Conservation (phyloP, 225 moss, liverwort and hornwort species). For the Straminergon stramineum region DNA sequence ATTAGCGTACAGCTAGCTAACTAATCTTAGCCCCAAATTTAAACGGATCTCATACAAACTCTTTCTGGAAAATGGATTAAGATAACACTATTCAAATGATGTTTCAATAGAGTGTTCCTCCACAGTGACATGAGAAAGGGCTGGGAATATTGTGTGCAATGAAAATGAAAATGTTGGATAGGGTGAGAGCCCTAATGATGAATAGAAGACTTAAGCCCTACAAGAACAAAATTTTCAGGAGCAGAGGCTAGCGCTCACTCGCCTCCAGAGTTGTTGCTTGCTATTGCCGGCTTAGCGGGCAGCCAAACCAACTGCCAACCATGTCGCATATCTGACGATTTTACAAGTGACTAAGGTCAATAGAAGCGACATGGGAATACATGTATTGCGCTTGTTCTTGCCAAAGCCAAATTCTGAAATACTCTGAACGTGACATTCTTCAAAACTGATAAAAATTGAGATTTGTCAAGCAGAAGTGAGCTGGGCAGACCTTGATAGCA, state of each 20-base stretch:
- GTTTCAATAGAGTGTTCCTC: neutral
- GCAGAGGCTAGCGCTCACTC: slow-evolving; percentile 51
- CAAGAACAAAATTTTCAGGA: slow-evolving; percentile 70
- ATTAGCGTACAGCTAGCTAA: neutral
- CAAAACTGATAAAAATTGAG: neutral
- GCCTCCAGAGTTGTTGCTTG: slow-evolving; percentile 40
- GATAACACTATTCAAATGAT: neutral
- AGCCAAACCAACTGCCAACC: slow-evolving; percentile 65
- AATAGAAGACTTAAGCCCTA: slow-evolving; percentile 1
- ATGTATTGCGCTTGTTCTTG: neutral
- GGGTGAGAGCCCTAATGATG: neutral
- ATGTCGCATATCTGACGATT: slow-evolving; percentile 61
- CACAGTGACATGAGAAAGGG: neutral
- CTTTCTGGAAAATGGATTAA: neutral
- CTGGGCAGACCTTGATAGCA: slow-evolving; percentile 52
- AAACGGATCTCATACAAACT: neutral
- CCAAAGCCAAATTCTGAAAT: neutral
- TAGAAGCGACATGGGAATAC: neutral
- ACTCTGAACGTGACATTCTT: neutral
- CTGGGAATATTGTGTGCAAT: neutral
- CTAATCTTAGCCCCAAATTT: neutral
- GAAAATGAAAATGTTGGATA: neutral
- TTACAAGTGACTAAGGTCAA: neutral
- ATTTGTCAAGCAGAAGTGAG: neutral
- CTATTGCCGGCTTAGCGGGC: slow-evolving; percentile 33